These are phyloP conservation scores for Alternaria angustiovoidea DNA, from an alignment of 2,329 filamentous ascomycete species.

Conservation along the genomic window DNA sequence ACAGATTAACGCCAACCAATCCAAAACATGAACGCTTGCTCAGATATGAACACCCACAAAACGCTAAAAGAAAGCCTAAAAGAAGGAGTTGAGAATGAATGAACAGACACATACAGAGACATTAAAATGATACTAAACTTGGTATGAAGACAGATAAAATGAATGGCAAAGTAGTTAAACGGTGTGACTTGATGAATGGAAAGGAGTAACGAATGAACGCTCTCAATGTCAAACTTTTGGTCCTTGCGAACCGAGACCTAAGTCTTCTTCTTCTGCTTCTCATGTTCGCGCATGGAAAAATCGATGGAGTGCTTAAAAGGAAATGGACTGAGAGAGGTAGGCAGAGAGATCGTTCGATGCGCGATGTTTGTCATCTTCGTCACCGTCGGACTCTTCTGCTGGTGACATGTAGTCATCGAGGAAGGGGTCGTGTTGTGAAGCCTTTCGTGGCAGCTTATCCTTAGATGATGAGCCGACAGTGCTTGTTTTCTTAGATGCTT, in stretches of 20 bases:
- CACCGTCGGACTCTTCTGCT: slow-evolving; percentile 10
- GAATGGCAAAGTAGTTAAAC: background rate
- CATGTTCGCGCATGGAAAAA: slow-evolving; percentile 12
- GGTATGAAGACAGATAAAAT: background rate
- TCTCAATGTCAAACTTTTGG: slow-evolving; percentile 17
- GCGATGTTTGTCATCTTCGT: slow-evolving; percentile 6
- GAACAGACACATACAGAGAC: background rate
- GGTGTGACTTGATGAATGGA: background rate
- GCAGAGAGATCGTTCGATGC: slow-evolving; percentile 17
- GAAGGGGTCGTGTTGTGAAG: slow-evolving; percentile 1
- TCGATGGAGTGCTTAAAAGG: slow-evolving; percentile 16
- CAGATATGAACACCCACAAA: background rate
- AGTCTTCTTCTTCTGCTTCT: slow-evolving; percentile 9
- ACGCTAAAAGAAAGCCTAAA: background rate
- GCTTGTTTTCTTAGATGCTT: background rate
- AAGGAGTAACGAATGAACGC: background rate
- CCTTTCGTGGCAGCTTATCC: background rate
- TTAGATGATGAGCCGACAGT: background rate
- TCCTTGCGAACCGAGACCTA: slow-evolving; percentile 14
- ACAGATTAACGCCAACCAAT: background rate
- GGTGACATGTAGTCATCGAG: slow-evolving; percentile 14
- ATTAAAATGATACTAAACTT: slow-evolving; percentile 5
- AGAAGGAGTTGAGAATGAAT: slow-evolving; percentile 4
- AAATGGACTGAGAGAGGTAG: slow-evolving; percentile 26
- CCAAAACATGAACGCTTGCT: background rate